Conservation (phyloP, 2,329 filamentous ascomycete species). For the Fusarium sarcochroum region DNA sequence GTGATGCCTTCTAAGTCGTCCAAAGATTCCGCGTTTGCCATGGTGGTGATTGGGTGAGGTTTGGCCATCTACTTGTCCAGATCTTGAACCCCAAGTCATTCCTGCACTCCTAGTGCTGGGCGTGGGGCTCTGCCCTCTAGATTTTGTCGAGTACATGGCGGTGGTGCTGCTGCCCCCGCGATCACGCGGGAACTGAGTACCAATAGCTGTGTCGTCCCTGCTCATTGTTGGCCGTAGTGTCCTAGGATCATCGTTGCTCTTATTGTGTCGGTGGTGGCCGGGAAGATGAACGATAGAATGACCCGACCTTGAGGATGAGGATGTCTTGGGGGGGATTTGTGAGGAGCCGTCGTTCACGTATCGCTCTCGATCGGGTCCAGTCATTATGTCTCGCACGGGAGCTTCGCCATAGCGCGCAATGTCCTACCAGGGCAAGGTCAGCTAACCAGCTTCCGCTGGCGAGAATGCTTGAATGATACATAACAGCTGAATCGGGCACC, state of each 20-base stretch:
- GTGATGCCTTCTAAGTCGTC: constrained; percentile 65
- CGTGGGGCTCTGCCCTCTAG: constrained; percentile 84
- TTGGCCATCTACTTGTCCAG: constrained; percentile 66
- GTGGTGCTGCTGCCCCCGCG: constrained; percentile 66
- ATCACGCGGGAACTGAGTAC: constrained; percentile 59
- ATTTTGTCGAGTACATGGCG: constrained; percentile 61
- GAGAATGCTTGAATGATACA: constrained; percentile 7
- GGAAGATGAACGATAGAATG: constrained; percentile 75
- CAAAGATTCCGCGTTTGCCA: constrained; percentile 65
- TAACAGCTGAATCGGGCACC: constrained; percentile 19
- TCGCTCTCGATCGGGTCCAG: constrained; percentile 78
- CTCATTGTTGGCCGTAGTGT: constrained; percentile 79
- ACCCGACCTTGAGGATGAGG: constrained; percentile 72
- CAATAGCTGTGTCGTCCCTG: constrained; percentile 76
- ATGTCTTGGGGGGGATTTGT: constrained; percentile 70
- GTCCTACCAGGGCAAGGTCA: constrained; percentile 65
- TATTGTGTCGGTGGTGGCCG: constrained; percentile 78
- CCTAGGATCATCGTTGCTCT: constrained; percentile 76
- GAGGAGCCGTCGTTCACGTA: constrained; percentile 66
- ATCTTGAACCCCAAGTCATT: constrained; percentile 61
- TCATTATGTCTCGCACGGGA: constrained; percentile 78
- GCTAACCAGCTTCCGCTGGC: constrained; percentile 33
- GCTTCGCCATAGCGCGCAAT: constrained; percentile 84
- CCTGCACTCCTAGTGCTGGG: constrained; percentile 77
- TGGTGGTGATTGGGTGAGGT: constrained; percentile 71